Conservation (phyloP, 1,284 basidiomycete species). For the Trametes hirsuta region DNA sequence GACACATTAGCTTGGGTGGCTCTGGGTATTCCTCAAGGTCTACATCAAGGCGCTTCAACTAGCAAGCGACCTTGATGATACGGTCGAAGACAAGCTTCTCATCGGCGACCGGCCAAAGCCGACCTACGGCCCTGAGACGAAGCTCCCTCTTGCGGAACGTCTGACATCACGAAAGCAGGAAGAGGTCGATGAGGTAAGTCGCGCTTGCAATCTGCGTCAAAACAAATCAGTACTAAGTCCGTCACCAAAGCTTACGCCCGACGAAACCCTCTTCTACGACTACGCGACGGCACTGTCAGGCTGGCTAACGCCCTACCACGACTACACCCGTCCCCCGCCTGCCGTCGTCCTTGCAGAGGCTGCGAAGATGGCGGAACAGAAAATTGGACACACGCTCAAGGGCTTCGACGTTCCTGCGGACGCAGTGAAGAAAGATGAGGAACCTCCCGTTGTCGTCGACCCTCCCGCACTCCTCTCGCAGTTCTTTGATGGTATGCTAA, state of each 20-base stretch:
- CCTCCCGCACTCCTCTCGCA: conserved; percentile 54
- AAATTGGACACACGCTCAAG: conserved; percentile 68
- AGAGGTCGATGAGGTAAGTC: conserved; percentile 57
- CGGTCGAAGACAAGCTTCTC: conserved; percentile 75
- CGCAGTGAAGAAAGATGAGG: conserved; percentile 66
- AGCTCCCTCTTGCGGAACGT: conserved; percentile 58
- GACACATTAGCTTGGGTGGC: conserved; percentile 61
- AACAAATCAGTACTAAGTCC: background rate
- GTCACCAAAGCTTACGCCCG: conserved; percentile 57
- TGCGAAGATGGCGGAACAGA: conserved; percentile 67
- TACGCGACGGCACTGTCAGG: conserved; percentile 63
- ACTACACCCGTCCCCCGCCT: conserved; percentile 69
- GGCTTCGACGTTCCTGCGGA: conserved; percentile 55
- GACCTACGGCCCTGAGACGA: conserved; percentile 51
- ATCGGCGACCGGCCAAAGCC: conserved; percentile 79
- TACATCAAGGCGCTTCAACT: conserved; percentile 78
- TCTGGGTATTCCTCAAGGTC: conserved; percentile 68
- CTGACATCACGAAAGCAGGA: conserved; percentile 52
- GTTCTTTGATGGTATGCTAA: conserved; percentile 63
- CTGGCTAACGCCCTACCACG: conserved; percentile 78
- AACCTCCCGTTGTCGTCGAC: conserved; percentile 61
- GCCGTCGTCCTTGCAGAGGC: conserved; percentile 72
- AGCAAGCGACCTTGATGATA: conserved; percentile 76
- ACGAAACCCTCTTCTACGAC: conserved; percentile 59
- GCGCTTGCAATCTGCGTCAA: background rate